phyloP scores from a whole-genome alignment of 1,284 basidiomycete genomes.

The Cutaneotrichosporon sp. region DNA sequence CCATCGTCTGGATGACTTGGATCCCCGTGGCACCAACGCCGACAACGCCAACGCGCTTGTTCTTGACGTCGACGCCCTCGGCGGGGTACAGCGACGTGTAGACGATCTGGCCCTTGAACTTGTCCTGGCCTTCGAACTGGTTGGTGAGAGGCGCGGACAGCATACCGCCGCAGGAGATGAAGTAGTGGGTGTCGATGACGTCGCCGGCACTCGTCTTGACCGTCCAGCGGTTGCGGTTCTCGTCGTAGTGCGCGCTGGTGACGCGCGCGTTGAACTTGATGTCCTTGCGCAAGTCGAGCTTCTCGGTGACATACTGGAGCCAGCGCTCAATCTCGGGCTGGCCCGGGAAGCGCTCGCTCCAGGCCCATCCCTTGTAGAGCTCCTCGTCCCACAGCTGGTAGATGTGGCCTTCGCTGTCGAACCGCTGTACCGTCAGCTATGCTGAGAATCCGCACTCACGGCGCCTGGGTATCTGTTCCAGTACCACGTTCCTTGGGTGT shows the following conservation, averaged over 20 bases:
- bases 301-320: slow-evolving; percentile 20
- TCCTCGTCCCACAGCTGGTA: slow-evolving; percentile 21
- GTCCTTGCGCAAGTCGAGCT: slow-evolving; percentile 22
- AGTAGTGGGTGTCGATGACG: slow-evolving; percentile 19
- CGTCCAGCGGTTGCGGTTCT: slow-evolving; percentile 12
- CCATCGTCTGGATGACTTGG: slow-evolving; percentile 21
- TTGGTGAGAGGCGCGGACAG: slow-evolving; percentile 14
- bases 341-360: slow-evolving; percentile 23
- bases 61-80: slow-evolving; percentile 18
- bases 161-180: slow-evolving; percentile 21
- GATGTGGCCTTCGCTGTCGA: slow-evolving; percentile 17
- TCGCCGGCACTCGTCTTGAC: slow-evolving; percentile 19
- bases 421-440: not conserved
- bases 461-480: slow-evolving; percentile 26
- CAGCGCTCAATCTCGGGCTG: slow-evolving; percentile 23
- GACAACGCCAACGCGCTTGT: slow-evolving; percentile 13
- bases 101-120: slow-evolving; percentile 21
- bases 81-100: slow-evolving; percentile 19
- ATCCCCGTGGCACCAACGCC: slow-evolving; percentile 19
- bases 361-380: slow-evolving; percentile 23
- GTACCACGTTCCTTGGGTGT: slow-evolving; percentile 26
- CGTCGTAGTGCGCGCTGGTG: slow-evolving; percentile 13
- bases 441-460: not conserved
- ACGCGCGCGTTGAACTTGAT: slow-evolving; percentile 19
- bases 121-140: slow-evolving; percentile 14